Percentiles rank a stretch among this genome's conserved stretches.
Conservation (phyloP, 169 alveolate species). For the Neospora caninum region DNA sequence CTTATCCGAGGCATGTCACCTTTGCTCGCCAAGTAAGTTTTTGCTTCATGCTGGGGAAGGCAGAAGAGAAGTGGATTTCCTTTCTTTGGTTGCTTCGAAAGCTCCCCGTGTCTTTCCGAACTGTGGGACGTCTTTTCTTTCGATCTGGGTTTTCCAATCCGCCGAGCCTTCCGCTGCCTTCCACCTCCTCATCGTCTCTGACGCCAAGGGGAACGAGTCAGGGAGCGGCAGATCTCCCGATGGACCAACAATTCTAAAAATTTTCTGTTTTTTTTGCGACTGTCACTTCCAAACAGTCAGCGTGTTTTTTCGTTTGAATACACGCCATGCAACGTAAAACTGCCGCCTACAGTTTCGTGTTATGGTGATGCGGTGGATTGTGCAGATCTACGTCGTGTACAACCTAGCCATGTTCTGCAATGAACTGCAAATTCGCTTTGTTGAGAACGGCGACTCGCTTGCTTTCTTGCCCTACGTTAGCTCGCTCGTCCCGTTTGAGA, state of each 20-base stretch:
- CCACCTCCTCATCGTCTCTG: no score
- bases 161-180: no score
- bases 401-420: slow-evolving; percentile 55
- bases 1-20: slow-evolving; percentile 43
- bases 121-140: neutral
- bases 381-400: slow-evolving; percentile 44
- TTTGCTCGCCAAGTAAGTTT: slow-evolving; percentile 40
- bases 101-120: neutral
- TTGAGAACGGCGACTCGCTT: slow-evolving; percentile 51
- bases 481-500: slow-evolving; percentile 39
- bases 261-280: no score
- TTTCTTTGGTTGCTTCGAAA: neutral
- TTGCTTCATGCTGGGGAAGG: neutral
- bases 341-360: no score
- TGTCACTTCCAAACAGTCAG: no score
- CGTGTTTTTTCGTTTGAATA: no score
- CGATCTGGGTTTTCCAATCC: neutral
- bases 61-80: neutral
- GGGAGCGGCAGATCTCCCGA: no score
- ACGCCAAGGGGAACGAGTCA: no score
- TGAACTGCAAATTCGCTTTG: slow-evolving; percentile 52
- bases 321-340: no score
- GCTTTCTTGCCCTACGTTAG: slow-evolving; percentile 42
- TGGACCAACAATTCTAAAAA: no score
- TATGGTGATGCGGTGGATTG: neutral